Evolutionary conservation across 768 basidiomycete species (phyloP).

Genomic region (Trametes elegans): DNA sequence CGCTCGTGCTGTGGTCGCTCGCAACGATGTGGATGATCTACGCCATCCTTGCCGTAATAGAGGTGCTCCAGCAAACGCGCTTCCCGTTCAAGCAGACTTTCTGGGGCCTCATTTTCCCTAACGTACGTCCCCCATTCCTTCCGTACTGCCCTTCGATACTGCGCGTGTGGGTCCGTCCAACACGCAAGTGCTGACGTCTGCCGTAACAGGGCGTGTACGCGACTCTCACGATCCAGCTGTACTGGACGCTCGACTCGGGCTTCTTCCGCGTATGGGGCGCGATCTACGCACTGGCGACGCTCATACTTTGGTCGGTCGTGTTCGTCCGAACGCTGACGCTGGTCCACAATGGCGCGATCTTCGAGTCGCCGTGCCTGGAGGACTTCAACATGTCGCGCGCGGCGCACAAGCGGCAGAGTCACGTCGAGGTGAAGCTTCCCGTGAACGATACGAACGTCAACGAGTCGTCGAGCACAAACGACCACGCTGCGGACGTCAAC

Average conservation of each 20-base stretch:
- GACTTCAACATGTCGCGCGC: slow-evolving; percentile 24
- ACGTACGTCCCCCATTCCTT: slow-evolving; percentile 38
- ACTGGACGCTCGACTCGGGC: slow-evolving; percentile 45
- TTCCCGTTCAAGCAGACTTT: slow-evolving; percentile 56
- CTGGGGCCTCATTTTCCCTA: slow-evolving; percentile 74
- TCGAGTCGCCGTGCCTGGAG: slow-evolving; percentile 42
- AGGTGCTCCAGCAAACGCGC: slow-evolving; percentile 38
- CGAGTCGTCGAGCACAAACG: neutral
- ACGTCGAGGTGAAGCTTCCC: neutral
- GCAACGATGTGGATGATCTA: slow-evolving; percentile 63
- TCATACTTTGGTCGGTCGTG: slow-evolving; percentile 53
- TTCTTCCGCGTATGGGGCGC: slow-evolving; percentile 60
- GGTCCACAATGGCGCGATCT: slow-evolving; percentile 38
- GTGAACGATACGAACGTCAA: neutral
- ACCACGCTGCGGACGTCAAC: neutral
- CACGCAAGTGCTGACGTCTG: neutral
- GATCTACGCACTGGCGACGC: slow-evolving; percentile 47
- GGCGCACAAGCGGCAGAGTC: neutral
- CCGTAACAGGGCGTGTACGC: slow-evolving; percentile 59
- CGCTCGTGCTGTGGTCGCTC: slow-evolving; percentile 60
- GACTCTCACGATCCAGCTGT: slow-evolving; percentile 56
- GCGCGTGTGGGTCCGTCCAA: too few species aligned
- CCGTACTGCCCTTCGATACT: neutral
- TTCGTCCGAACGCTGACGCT: slow-evolving; percentile 40
- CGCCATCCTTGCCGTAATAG: slow-evolving; percentile 48